These are phyloP conservation scores for Ophiostoma ips DNA, from an alignment of 2,329 filamentous ascomycete species.

Conservation along the genomic window DNA sequence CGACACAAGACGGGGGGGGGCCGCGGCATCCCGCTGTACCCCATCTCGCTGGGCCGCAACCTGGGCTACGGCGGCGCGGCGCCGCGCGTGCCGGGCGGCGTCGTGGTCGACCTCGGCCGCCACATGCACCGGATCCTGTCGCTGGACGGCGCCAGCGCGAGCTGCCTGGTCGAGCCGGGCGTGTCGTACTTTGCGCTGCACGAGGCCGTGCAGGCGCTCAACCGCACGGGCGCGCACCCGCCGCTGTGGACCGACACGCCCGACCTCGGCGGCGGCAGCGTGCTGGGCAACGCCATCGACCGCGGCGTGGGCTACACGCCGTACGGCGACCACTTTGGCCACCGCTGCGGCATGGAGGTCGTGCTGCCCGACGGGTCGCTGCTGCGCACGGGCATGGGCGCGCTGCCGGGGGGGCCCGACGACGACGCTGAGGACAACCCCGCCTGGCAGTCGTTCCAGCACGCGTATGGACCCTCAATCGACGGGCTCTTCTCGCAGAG, in stretches of 20 bases:
- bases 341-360: conserved; percentile 20
- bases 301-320: conserved; percentile 33
- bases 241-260: conserved; percentile 29
- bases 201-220: conserved; percentile 27
- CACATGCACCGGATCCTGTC: conserved; percentile 39
- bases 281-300: conserved; percentile 32
- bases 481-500: conserved; percentile 37
- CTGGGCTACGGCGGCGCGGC: conserved; percentile 36
- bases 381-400: conserved; percentile 33
- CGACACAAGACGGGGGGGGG: neutral
- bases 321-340: conserved; percentile 26
- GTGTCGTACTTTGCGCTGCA: conserved; percentile 39
- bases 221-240: conserved; percentile 21
- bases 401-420: conserved; percentile 22
- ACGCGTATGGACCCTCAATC: conserved; percentile 26
- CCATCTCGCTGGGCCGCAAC: conserved; percentile 35
- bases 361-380: conserved; percentile 29
- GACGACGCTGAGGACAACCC: conserved; percentile 20
- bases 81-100: conserved; percentile 35
- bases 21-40: conserved; percentile 30
- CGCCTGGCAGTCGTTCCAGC: conserved; percentile 26
- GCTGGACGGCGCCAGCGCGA: conserved; percentile 34
- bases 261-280: conserved; percentile 27
- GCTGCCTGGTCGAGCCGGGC: conserved; percentile 39
- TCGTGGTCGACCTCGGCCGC: conserved; percentile 36